Evolutionary conservation across 352 stramenopile genomes (phyloP).

Genomic region (Phytopythium kandeliae): DNA sequence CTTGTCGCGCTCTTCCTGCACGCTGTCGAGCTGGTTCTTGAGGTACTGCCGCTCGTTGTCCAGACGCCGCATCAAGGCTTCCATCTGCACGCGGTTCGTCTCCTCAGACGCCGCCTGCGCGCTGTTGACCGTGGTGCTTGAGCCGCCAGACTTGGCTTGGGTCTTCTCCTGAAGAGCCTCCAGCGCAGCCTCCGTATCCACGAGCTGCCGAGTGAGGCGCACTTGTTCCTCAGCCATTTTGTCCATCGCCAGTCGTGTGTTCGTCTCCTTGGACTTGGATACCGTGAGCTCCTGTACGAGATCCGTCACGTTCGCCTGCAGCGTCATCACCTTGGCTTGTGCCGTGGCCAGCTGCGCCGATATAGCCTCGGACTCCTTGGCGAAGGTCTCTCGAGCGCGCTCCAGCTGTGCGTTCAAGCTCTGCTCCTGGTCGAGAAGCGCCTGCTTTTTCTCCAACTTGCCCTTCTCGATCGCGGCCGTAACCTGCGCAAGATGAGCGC

Average conservation of each 20-base stretch:
- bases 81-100: conserved; percentile 71
- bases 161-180: conserved; percentile 40
- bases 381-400: conserved; percentile 33
- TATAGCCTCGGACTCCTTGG: conserved; percentile 49
- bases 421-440: conserved; percentile 52
- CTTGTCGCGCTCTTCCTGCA: conserved; percentile 41
- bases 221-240: conserved; percentile 73
- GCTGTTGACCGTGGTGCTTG: conserved; percentile 19
- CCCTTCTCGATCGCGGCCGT: conserved; percentile 55
- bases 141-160: conserved; percentile 27
- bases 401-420: conserved; percentile 46
- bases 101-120: conserved; percentile 71
- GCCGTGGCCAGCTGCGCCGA: conserved; percentile 31
- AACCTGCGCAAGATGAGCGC: conserved; percentile 53
- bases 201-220: conserved; percentile 49
- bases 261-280: conserved; percentile 60
- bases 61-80: conserved; percentile 61
- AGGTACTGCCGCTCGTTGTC: conserved; percentile 82
- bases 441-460: conserved; percentile 58
- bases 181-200: conserved; percentile 52
- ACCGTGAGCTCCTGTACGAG: conserved; percentile 65
- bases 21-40: conserved; percentile 65
- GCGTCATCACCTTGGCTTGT: conserved; percentile 53
- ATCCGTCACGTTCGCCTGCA: conserved; percentile 75
- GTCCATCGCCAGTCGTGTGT: conserved; percentile 59